Evolutionary conservation across 148 eudicot genomes (phyloP).

Genomic region (Polygonum aviculare): DNA sequence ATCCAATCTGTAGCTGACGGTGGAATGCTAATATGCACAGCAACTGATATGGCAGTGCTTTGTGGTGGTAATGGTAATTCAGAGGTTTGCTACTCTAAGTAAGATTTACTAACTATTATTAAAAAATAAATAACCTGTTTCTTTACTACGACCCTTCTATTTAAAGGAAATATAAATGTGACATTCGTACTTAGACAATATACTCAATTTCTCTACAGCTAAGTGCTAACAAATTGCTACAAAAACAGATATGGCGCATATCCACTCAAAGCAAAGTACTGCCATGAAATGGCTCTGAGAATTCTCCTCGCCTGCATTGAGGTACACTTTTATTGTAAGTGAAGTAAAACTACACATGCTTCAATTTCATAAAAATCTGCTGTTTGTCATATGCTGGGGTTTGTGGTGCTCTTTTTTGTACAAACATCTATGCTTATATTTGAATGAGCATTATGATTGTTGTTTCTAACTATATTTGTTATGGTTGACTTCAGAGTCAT

Average conservation of each 20-base stretch:
- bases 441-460: neutral
- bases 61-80: slow-evolving; percentile 76
- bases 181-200: neutral
- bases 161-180: neutral
- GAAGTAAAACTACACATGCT: neutral
- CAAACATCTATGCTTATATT: neutral
- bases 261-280: slow-evolving; percentile 77
- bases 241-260: slow-evolving; percentile 75
- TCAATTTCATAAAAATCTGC: neutral
- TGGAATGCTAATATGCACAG: slow-evolving; percentile 95
- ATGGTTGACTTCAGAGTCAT: slow-evolving; percentile 65
- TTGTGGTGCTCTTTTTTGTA: neutral
- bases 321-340: slow-evolving; percentile 29
- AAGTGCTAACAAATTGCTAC: neutral
- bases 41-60: slow-evolving; percentile 96
- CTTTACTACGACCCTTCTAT: neutral
- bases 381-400: slow-evolving; percentile 1
- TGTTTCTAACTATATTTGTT: neutral
- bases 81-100: slow-evolving; percentile 99
- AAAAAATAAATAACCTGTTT: neutral
- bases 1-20: slow-evolving; percentile 90
- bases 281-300: slow-evolving; percentile 97
- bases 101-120: slow-evolving; percentile 18
- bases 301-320: slow-evolving; percentile 89
- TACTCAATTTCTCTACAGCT: neutral